phyloP scores from a whole-genome alignment of 257 asterid genomes.

The Salvia splendens region DNA sequence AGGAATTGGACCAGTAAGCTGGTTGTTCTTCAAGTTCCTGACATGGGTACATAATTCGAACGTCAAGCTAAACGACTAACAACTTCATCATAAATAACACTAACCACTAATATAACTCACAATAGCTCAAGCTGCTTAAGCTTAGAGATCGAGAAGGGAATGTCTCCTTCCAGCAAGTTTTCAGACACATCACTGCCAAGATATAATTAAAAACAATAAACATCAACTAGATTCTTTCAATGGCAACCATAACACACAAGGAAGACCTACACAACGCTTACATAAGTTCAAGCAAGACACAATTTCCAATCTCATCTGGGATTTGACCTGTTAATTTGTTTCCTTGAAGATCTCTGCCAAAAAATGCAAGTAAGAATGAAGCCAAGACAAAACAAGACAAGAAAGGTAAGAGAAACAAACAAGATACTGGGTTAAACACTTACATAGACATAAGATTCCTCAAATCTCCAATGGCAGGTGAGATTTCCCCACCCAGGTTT shows the following conservation, averaged over 20 bases:
- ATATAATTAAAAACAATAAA: neutral
- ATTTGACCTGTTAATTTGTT: constrained; percentile 87
- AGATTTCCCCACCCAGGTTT: constrained; percentile 89
- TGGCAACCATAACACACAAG: neutral
- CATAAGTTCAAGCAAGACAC: constrained; percentile 63
- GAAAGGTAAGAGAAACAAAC: neutral
- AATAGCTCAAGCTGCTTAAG: constrained; percentile 87
- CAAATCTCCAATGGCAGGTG: constrained; percentile 84
- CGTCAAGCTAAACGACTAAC: neutral
- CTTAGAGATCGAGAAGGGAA: constrained; percentile 87
- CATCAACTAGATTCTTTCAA: neutral
- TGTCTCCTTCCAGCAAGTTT: constrained; percentile 77
- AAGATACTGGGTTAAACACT: constrained; percentile 29
- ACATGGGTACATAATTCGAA: neutral
- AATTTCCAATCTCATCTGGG: constrained; percentile 92
- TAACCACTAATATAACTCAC: constrained; percentile 47
- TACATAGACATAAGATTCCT: constrained; percentile 69
- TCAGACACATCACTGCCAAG: constrained; percentile 81
- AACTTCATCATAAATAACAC: neutral
- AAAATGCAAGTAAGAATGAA: neutral
- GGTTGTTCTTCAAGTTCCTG: constrained; percentile 87
- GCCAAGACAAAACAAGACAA: neutral
- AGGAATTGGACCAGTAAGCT: constrained; percentile 90
- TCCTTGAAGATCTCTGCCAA: constrained; percentile 82
- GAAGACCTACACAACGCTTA: constrained; percentile 31